Evolutionary conservation across 352 stramenopile genomes (phyloP), one percentile per base, ranked within the genome.

Genomic region (Phytophthora pini): DNA sequence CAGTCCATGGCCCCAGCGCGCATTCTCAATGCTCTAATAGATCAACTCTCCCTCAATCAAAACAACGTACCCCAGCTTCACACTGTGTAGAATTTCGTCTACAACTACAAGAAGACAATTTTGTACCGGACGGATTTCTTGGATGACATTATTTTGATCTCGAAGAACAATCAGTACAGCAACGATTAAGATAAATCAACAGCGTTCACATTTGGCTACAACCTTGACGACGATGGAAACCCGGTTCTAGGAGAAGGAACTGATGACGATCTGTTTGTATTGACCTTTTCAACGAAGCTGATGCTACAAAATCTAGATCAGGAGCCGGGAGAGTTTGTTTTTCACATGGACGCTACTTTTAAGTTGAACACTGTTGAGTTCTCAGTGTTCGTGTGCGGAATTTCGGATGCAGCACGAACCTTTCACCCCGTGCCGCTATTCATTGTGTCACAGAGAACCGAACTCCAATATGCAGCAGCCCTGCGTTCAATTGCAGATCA

Each of bases 261-360:
- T 13, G 45, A 52, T 11, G 45, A 36, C 1, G 24, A 38, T 10
- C 26, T 27, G 17, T 52, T 52, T 13, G 27, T 47, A 0, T n/a
- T 39, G 1, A 31, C 24, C 4, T 34, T 57, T 5, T 38, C 53
- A 2, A 52, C 53, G 0, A 53, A 61, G 20, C 7, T 0, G 10
- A 5, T 61, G 41, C 6, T 46, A 5, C 41, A 10, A 1, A 34
- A 61, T 5, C 9, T 32, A 9, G 40, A n/a, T 29, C 43, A 43
- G 8, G 54, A 51, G 4, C 54, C 41, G 3, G 26, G 11, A 13
- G 27, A 44, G n/a, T 62, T 55, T 36, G 53, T 64, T 7, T 47
- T 70, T 38, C 38, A 64, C 31, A 39, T 69, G 27, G 47, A 70
- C 13, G 54, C 53, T 15, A 70, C 53, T 3, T 70, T 65, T 32